Evolutionary conservation across 129 eudicot species (phyloP).

Genomic region (Solidago caesia): DNA sequence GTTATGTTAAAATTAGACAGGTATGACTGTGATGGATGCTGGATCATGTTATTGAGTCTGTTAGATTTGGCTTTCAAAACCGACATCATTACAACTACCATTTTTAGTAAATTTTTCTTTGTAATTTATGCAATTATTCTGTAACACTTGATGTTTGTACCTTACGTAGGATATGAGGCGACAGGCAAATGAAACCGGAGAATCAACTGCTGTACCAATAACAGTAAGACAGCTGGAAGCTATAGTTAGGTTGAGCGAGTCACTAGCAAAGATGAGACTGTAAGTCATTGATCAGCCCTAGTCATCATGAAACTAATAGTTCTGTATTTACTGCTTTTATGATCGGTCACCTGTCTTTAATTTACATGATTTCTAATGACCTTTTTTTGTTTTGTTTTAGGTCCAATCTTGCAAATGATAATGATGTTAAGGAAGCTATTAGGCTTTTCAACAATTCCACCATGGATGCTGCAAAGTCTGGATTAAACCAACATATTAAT

Average conservation of each 20-base stretch:
- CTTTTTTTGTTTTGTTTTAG: conserved; percentile 33
- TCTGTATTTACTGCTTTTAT: neutral
- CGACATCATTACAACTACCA: neutral
- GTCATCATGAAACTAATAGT: neutral
- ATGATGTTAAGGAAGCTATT: conserved; percentile 74
- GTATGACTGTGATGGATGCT: conserved; percentile 34
- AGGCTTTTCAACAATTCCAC: conserved; percentile 80
- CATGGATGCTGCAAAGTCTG: conserved; percentile 97
- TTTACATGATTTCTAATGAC: neutral
- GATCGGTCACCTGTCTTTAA: neutral
- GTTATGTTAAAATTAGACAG: conserved; percentile 92
- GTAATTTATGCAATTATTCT: neutral
- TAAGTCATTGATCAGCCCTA: conserved; percentile 44
- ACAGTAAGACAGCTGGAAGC: conserved; percentile 99
- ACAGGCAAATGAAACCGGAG: conserved; percentile 95
- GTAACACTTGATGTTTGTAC: neutral
- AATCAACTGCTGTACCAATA: conserved; percentile 93
- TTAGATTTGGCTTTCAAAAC: neutral
- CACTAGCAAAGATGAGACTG: conserved; percentile 93
- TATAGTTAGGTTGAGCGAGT: conserved; percentile 86
- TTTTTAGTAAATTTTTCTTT: neutral
- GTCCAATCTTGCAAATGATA: conserved; percentile 73
- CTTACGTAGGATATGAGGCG: conserved; percentile 81
- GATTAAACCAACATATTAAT: conserved; percentile 83
- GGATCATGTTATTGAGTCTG: neutral